Base-by-base conservation (phyloP, 495 filamentous ascomycete species). In the Aspergillus leporis region DNA sequence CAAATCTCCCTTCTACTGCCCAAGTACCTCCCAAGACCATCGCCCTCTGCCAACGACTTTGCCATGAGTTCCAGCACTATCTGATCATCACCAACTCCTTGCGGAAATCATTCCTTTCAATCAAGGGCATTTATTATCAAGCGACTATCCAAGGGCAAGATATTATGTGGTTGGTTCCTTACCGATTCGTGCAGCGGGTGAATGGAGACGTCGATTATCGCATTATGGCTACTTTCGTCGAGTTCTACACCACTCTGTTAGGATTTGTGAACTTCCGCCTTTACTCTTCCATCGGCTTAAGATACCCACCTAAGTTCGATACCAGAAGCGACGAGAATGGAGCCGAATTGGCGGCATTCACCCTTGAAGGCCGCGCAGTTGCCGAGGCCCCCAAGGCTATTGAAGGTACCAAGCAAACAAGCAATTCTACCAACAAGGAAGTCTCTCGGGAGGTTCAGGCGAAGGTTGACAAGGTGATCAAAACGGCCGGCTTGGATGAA, bases 51-150 rank as follows among this genome's bases (percentile, higher is more conserved):
- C 91, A 98, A 75, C 83, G 90, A 30, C 79, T 98, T 22, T 91
- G 87, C 70, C 86, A 90, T 66, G 94, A 98, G 76, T 98, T 97
- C 79, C 85, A 97, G 71, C 95, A 98, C 79, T 98, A 96, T 75
- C 81, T 98, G 55, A 98, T 98, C 70, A 81, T 84, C 46, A 90
- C 92, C 21, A 87, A 96, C 74, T 90, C 89, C 50, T 79, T 98
- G 55, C 88, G 91, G 66, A 97, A 96, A 76, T 95, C 91, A 6
- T 98, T 98, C 77, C 80, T 98, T 52, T 96, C 91, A 1, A 98
- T 98, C 74, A 98, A 98, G 80, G 94, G 94, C 68, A 97, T 98
- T 66, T 98, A 98, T 77, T 98, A 98, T 75, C 95, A 98, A 78
- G 95, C 93, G 8, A 98, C 90, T 48, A 93, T 98, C 51, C 92